Evolutionary conservation across 2,329 filamentous ascomycete genomes (phyloP).

Genomic region (Cadophora sp.): DNA sequence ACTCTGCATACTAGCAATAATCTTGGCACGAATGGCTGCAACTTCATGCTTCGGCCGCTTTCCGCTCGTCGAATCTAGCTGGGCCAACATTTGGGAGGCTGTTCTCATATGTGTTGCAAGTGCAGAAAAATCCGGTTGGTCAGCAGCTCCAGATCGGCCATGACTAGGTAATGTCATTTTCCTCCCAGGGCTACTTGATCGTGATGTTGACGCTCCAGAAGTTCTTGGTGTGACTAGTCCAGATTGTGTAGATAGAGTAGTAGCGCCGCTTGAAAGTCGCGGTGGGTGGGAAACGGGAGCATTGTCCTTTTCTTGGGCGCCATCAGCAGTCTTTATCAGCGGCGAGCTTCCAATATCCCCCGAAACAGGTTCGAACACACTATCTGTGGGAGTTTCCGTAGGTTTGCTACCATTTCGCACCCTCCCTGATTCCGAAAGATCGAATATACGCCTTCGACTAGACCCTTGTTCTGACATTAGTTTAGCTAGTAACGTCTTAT

Average conservation of each 20-base stretch:
- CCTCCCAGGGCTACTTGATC: slow-evolving; percentile 71
- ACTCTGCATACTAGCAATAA: slow-evolving; percentile 89
- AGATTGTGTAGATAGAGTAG: slow-evolving; percentile 64
- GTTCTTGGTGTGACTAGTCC: slow-evolving; percentile 71
- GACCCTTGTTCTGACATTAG: slow-evolving; percentile 64
- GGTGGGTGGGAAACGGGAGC: slow-evolving; percentile 50
- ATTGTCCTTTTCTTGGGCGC: slow-evolving; percentile 49
- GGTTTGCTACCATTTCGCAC: slow-evolving; percentile 51
- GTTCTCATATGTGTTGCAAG: slow-evolving; percentile 88
- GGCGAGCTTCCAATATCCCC: slow-evolving; percentile 80
- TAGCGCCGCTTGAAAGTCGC: slow-evolving; percentile 66
- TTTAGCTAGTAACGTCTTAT: slow-evolving; percentile 67
- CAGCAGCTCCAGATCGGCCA: slow-evolving; percentile 59
- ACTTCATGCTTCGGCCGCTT: slow-evolving; percentile 83
- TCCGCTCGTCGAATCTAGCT: slow-evolving; percentile 79
- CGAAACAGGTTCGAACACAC: slow-evolving; percentile 82
- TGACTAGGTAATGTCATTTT: slow-evolving; percentile 66
- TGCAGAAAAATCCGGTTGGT: slow-evolving; percentile 82
- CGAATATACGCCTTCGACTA: slow-evolving; percentile 66
- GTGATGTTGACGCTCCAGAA: slow-evolving; percentile 71
- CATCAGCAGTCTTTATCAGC: slow-evolving; percentile 65
- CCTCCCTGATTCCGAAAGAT: slow-evolving; percentile 70
- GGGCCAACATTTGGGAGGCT: slow-evolving; percentile 85
- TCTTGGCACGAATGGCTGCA: slow-evolving; percentile 82
- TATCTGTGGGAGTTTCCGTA: slow-evolving; percentile 58